A percentile compares a stretch with the other conserved stretches of the same genome.
Conservation (phyloP, 768 basidiomycete species). For the Naganishia friedmannii region DNA sequence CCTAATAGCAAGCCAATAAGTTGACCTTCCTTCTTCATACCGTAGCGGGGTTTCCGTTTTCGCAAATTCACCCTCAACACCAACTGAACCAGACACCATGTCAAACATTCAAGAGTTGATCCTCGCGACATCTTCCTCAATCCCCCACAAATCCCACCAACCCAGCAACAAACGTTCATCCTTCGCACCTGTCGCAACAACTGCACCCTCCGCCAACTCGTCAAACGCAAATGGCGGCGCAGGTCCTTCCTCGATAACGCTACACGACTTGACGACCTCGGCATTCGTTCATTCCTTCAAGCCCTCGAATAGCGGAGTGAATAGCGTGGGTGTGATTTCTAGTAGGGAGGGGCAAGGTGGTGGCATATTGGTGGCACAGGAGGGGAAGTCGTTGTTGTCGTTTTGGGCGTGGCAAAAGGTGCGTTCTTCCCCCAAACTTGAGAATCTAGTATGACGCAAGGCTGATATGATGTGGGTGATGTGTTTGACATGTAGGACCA, state of each 20-base stretch:
- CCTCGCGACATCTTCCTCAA: constrained; percentile 42
- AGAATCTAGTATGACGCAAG: too few species aligned
- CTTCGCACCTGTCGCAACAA: constrained; percentile 21
- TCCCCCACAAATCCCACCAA: constrained; percentile 28
- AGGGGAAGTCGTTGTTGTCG: constrained; percentile 81
- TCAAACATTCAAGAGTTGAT: constrained; percentile 46
- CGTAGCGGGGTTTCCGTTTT: too few species aligned
- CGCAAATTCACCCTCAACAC: too few species aligned
- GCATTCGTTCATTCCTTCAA: constrained; percentile 65
- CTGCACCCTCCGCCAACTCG: constrained; percentile 39
- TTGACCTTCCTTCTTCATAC: too few species aligned
- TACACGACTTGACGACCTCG: constrained; percentile 70
- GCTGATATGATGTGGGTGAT: too few species aligned
- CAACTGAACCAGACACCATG: too few species aligned
- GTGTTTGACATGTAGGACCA: constrained; percentile 92
- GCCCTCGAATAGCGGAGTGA: constrained; percentile 65
- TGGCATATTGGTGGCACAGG: constrained; percentile 76
- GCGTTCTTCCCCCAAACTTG: constrained; percentile 34
- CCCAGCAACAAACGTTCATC: constrained; percentile 28
- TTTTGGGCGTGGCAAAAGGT: constrained; percentile 95
- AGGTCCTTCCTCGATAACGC: constrained; percentile 61
- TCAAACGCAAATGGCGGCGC: constrained; percentile 49
- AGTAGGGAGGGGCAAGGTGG: constrained; percentile 67
- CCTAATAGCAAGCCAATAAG: too few species aligned
- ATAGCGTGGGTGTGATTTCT: constrained; percentile 68